phyloP scores from a whole-genome alignment of 176 grass and related monocot genomes.

The Phoenix roebelenii region DNA sequence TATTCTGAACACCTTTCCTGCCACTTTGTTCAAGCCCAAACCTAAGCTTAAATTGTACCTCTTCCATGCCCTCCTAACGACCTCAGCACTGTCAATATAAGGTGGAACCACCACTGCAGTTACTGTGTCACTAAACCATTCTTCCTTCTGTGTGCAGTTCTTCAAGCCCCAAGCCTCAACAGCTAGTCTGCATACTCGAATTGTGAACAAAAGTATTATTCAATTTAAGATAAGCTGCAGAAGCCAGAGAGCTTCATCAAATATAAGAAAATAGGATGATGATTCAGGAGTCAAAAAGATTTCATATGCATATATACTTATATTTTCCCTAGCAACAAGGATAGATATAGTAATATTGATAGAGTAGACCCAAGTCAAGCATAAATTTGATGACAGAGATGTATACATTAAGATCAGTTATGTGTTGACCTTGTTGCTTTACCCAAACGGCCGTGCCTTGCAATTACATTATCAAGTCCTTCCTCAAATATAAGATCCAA shows the following conservation, averaged over 20 bases:
- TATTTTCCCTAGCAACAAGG: no score
- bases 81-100: constrained; percentile 50
- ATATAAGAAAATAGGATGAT: no score
- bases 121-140: constrained; percentile 87
- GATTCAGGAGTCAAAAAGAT: no score
- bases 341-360: no score
- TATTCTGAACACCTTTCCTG: constrained; percentile 92
- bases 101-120: constrained; percentile 80
- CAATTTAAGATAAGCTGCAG: no score
- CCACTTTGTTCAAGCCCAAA: constrained; percentile 16
- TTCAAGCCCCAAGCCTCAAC: constrained; percentile 95
- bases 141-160: constrained; percentile 85
- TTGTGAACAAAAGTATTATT: background rate
- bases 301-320: no score
- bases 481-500: constrained; percentile 90
- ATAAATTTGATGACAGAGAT: no score
- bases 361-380: no score
- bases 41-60: constrained; percentile 21
- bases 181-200: constrained; percentile 42
- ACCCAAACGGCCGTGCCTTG: constrained; percentile 70
- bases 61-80: constrained; percentile 27
- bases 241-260: no score
- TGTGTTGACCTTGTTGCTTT: constrained; percentile 61
- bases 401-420: no score
- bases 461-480: constrained; percentile 67